Percentiles rank a stretch among this genome's conserved stretches.
Conservation (phyloP, 1,139 yeast species). For the Suhomyces atakaporum region DNA sequence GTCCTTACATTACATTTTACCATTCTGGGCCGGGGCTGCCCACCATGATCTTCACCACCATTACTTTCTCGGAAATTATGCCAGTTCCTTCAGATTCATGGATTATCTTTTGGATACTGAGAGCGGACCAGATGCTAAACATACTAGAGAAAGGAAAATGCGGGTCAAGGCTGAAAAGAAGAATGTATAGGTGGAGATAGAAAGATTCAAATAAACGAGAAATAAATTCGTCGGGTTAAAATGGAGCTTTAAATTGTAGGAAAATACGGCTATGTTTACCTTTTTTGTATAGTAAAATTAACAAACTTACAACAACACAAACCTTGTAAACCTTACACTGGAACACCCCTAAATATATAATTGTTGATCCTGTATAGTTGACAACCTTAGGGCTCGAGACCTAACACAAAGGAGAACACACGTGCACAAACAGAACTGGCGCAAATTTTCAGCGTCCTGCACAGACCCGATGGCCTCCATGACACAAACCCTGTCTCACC, state of each 20-base stretch:
- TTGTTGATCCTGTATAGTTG: too few species aligned
- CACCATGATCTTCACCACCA: constrained; percentile 97
- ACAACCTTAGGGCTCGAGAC: constrained; percentile 17
- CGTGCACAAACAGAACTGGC: constrained; percentile 4
- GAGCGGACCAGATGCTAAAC: constrained; percentile 70
- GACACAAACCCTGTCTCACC: constrained; percentile 13
- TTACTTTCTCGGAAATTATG: constrained; percentile 89
- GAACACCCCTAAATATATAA: too few species aligned
- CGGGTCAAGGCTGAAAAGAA: constrained; percentile 48
- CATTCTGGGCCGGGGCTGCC: constrained; percentile 98
- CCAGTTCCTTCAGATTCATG: constrained; percentile 94
- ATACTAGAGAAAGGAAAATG: constrained; percentile 60
- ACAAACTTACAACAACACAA: too few species aligned
- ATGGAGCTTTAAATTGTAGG: too few species aligned
- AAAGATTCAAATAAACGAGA: not conserved
- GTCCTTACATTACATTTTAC: constrained; percentile 87
- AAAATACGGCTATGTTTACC: too few species aligned
- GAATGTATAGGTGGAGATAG: constrained; percentile 5
- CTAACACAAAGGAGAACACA: constrained; percentile 2
- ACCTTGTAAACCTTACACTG: too few species aligned
- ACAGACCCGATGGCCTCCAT: constrained; percentile 13
- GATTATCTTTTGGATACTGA: constrained; percentile 82
- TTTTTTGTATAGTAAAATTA: too few species aligned
- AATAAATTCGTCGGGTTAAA: too few species aligned
- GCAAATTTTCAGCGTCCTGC: constrained; percentile 12